phyloP scores from a whole-genome alignment of 1,139 yeast genomes.

The Blastobotrys arbuscula region DNA sequence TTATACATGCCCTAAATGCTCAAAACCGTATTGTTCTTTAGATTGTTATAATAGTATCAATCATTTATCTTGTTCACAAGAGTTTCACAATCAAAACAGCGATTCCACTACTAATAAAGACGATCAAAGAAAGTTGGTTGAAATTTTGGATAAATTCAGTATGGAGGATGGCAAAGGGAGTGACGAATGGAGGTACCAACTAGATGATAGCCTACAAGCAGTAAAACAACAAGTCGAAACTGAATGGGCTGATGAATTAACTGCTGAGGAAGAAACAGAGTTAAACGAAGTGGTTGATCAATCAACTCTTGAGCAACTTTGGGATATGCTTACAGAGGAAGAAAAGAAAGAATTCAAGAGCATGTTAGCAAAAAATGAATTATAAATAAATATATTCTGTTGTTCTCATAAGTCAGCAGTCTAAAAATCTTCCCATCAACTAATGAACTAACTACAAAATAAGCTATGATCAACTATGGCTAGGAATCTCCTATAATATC shows the following conservation, averaged over 20 bases:
- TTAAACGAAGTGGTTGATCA: slow-evolving; percentile 18
- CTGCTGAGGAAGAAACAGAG: slow-evolving; percentile 14
- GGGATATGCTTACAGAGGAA: slow-evolving; percentile 20
- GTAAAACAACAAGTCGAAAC: slow-evolving; percentile 6
- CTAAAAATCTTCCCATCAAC: no score
- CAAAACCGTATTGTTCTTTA: slow-evolving; percentile 22
- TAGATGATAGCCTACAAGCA: slow-evolving; percentile 9
- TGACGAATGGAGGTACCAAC: slow-evolving; percentile 23
- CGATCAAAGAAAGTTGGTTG: slow-evolving; percentile 17
- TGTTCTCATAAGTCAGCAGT: no score
- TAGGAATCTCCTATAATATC: no score
- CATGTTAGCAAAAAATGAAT: slow-evolving; percentile 13
- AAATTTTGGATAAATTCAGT: slow-evolving; percentile 18
- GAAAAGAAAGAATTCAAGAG: slow-evolving; percentile 17
- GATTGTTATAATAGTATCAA: slow-evolving; percentile 21
- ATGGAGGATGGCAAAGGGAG: slow-evolving; percentile 14
- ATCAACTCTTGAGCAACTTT: slow-evolving; percentile 17
- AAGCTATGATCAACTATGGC: no score
- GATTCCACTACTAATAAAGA: slow-evolving; percentile 12
- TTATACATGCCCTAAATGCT: slow-evolving; percentile 26
- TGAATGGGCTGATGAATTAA: slow-evolving; percentile 15
- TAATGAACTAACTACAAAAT: no score
- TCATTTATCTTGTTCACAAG: slow-evolving; percentile 21
- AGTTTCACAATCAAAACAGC: slow-evolving; percentile 18
- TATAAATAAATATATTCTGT: slow-evolving; percentile 2